Percentiles rank a stretch among this genome's conserved stretches.
phyloP scores from a whole-genome alignment of 108 stramenopile species.

The Nitzschia sp. region DNA sequence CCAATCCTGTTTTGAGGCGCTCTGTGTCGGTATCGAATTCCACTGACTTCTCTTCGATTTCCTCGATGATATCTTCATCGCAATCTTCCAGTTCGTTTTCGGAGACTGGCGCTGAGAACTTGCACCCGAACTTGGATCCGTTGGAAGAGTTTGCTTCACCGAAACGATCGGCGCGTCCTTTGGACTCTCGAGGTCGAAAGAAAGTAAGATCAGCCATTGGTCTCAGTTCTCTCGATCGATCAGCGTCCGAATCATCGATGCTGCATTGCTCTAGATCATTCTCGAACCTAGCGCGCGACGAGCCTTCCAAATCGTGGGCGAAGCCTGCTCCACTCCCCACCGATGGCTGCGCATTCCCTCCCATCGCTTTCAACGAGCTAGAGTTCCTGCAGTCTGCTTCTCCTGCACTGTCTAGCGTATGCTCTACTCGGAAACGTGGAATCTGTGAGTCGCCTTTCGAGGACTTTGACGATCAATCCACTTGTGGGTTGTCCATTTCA shows the following conservation, averaged over 20 bases:
- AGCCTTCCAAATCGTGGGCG: constrained; percentile 11
- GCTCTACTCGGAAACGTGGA: constrained; percentile 34
- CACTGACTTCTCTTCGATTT: not conserved
- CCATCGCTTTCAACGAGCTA: not conserved
- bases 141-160: constrained; percentile 32
- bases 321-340: not conserved
- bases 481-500: constrained; percentile 9
- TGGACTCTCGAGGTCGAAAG: constrained; percentile 25
- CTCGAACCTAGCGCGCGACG: constrained; percentile 27
- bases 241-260: not conserved
- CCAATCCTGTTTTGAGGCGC: constrained; percentile 1
- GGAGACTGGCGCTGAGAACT: constrained; percentile 21
- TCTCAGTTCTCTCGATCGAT: not conserved
- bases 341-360: not conserved
- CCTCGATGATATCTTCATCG: not conserved
- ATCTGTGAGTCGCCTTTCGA: constrained; percentile 27
- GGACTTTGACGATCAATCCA: constrained; percentile 8
- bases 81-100: not conserved
- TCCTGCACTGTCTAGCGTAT: constrained; percentile 19
- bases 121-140: constrained; percentile 33
- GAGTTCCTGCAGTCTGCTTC: constrained; percentile 19
- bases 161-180: constrained; percentile 17
- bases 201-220: constrained; percentile 25
- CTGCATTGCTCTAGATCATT: constrained; percentile 5
- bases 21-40: not conserved